These are phyloP conservation scores for Limnanthes douglasii DNA, from an alignment of 345 rosid genomes.

Conservation along the genomic window DNA sequence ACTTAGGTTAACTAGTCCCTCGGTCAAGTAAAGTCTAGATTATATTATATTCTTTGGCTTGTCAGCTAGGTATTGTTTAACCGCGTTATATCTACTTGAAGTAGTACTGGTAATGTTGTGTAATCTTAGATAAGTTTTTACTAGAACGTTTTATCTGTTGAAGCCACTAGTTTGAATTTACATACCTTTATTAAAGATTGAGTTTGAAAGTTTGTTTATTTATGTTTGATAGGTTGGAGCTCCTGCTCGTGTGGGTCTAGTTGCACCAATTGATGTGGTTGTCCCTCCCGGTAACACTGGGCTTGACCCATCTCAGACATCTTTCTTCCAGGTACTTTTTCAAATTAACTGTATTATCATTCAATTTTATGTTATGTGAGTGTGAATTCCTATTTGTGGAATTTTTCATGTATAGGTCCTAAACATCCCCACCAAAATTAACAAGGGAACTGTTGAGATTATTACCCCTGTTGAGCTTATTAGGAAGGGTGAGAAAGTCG, in stretches of 20 bases:
- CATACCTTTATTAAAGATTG: no score
- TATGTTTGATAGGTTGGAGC: constrained; percentile 62
- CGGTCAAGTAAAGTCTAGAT: no score
- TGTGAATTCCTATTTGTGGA: no score
- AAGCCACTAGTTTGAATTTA: no score
- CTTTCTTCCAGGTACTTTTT: constrained; percentile 66
- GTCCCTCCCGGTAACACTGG: constrained; percentile 97
- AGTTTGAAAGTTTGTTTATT: neutral
- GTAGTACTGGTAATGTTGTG: no score
- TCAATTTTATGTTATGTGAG: no score
- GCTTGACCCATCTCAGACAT: constrained; percentile 96
- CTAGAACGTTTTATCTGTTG: no score
- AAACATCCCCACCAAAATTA: constrained; percentile 93
- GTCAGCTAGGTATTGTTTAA: no score
- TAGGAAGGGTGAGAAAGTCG: constrained; percentile 93
- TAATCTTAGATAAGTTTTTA: no score
- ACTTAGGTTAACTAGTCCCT: no score
- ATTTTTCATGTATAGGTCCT: constrained; percentile 28
- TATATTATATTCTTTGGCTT: no score
- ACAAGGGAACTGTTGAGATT: constrained; percentile 98
- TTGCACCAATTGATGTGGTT: constrained; percentile 87
- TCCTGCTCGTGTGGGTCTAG: constrained; percentile 96
- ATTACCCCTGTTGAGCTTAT: constrained; percentile 87
- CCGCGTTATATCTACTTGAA: no score
- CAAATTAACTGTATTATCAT: neutral